Evolutionary conservation across 352 stramenopile species (phyloP).

Genomic region (Phytophthora multivora): DNA sequence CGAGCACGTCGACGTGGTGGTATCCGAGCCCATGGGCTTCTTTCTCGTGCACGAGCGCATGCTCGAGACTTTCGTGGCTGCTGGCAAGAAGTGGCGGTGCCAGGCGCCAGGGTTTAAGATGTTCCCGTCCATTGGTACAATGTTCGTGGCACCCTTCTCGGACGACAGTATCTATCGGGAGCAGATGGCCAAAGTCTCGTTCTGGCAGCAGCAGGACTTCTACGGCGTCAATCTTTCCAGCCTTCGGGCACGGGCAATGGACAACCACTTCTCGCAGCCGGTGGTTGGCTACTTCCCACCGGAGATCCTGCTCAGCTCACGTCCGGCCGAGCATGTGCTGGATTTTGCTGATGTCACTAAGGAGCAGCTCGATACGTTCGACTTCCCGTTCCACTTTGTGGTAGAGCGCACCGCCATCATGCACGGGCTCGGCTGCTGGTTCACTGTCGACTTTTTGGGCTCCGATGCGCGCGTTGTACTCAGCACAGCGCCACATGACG

Average conservation of each 20-base stretch:
- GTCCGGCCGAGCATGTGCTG: constrained; percentile 70
- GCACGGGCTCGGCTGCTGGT: constrained; percentile 98
- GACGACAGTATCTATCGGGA: constrained; percentile 95
- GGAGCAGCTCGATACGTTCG: constrained; percentile 88
- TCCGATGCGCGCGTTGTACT: constrained; percentile 82
- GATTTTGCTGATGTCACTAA: constrained; percentile 84
- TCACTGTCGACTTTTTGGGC: constrained; percentile 97
- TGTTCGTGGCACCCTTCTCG: constrained; percentile 96
- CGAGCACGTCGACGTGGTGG: constrained; percentile 98
- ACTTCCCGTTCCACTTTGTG: constrained; percentile 90
- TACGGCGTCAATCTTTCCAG: constrained; percentile 97
- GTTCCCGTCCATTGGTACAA: constrained; percentile 97
- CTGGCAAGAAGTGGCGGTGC: constrained; percentile 95
- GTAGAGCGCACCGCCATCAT: constrained; percentile 93
- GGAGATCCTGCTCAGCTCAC: constrained; percentile 70
- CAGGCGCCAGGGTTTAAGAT: constrained; percentile 80
- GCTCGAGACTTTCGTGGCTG: constrained; percentile 97
- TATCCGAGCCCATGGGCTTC: constrained; percentile 99
- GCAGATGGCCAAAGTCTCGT: constrained; percentile 91
- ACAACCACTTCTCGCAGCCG: constrained; percentile 97
- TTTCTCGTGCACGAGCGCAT: constrained; percentile 99
- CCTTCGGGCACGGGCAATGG: constrained; percentile 94
- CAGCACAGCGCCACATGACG: constrained; percentile 78
- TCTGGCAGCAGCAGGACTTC: constrained; percentile 96
- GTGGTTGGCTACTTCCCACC: constrained; percentile 94